Conservation (phyloP, 352 stramenopile genomes). For the Pythium sukuiense region DNA sequence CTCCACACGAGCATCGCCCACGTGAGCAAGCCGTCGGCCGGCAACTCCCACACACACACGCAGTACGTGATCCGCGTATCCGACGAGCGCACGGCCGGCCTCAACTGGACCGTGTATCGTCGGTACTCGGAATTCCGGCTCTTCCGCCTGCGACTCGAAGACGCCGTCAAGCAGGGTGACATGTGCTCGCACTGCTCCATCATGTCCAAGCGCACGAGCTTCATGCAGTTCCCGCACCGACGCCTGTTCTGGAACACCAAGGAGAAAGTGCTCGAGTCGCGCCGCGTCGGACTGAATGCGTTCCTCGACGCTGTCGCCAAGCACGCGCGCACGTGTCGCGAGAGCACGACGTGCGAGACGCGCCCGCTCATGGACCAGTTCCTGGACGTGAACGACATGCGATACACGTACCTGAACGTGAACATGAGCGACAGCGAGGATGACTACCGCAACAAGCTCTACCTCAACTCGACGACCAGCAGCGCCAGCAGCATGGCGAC, state of each 20-base stretch:
- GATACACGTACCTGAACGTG: constrained; percentile 86
- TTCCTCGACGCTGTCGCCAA: constrained; percentile 80
- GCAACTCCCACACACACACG: constrained; percentile 66
- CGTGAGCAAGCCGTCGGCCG: constrained; percentile 61
- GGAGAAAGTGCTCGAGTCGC: constrained; percentile 71
- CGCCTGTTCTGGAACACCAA: constrained; percentile 73
- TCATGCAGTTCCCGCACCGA: constrained; percentile 79
- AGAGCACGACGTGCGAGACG: constrained; percentile 70
- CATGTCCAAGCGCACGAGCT: constrained; percentile 79
- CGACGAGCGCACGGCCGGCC: constrained; percentile 63
- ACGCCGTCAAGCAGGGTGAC: constrained; percentile 58
- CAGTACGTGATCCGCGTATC: constrained; percentile 87
- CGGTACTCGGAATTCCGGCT: constrained; percentile 85
- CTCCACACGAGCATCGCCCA: constrained; percentile 82
- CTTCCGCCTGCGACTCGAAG: constrained; percentile 63
- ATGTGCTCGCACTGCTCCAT: constrained; percentile 77
- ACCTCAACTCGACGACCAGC: constrained; percentile 26
- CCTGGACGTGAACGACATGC: constrained; percentile 87
- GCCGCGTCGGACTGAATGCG: constrained; percentile 67
- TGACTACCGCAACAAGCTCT: constrained; percentile 45
- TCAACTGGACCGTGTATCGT: constrained; percentile 84
- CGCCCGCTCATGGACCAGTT: constrained; percentile 85
- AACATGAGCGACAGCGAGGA: constrained; percentile 67
- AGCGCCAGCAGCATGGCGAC: constrained; percentile 24
- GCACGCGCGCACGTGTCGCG: constrained; percentile 72